A percentile compares a stretch with the other conserved stretches of the same genome.
Evolutionary conservation across 306 rosid species (phyloP).

Genomic region (Rosa multiflora): DNA sequence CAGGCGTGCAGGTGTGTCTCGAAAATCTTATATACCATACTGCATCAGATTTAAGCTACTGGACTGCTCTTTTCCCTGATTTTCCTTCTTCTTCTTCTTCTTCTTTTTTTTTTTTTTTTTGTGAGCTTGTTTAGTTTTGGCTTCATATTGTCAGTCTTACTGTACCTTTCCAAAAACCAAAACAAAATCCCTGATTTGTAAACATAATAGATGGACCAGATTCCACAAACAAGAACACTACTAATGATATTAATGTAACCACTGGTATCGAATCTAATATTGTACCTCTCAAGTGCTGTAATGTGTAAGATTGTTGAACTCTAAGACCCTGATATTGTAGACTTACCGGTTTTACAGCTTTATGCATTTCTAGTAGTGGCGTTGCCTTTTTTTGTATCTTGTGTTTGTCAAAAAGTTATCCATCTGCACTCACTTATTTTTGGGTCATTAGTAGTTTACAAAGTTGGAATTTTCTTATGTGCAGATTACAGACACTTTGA

Average conservation of each 20-base stretch:
- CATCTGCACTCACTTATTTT: background rate
- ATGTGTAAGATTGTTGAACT: background rate
- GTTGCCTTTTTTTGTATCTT: background rate
- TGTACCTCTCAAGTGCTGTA: background rate
- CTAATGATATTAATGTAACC: background rate
- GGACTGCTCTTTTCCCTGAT: background rate
- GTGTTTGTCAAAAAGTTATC: background rate
- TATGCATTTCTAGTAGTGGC: background rate
- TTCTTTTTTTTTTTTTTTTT: background rate
- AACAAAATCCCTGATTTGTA: background rate
- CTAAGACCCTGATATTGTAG: background rate
- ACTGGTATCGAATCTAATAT: background rate
- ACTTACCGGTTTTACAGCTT: background rate
- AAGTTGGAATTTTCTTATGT: constrained; percentile 16
- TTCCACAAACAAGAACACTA: background rate
- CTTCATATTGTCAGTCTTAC: background rate
- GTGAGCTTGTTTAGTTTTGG: background rate
- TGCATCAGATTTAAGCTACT: background rate
- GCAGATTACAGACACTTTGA: constrained; percentile 75
- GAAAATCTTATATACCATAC: constrained; percentile 3
- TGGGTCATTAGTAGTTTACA: constrained; percentile 6
- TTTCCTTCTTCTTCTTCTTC: background rate
- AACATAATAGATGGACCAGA: background rate
- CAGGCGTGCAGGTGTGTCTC: constrained; percentile 86
- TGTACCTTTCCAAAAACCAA: background rate